A percentile compares a stretch with the other conserved stretches of the same genome.
Conservation (phyloP, 1,139 yeast genomes). For the Pichia sp. region DNA sequence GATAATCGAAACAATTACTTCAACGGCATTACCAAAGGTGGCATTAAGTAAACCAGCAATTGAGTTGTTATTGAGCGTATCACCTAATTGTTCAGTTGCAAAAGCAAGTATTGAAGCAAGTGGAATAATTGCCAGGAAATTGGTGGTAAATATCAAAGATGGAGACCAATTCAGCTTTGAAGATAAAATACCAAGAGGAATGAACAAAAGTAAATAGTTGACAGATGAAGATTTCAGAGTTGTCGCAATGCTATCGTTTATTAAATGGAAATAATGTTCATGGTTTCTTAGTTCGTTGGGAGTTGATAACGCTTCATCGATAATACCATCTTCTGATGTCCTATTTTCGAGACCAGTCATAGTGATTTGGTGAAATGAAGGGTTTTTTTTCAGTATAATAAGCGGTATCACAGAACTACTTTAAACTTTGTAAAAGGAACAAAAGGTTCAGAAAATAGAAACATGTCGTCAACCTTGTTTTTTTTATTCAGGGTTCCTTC, state of each 20-base stretch:
- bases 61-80: constrained; percentile 70
- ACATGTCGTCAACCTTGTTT: no score
- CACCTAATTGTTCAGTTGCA: constrained; percentile 90
- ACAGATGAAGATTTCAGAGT: constrained; percentile 58
- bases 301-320: no score
- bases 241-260: constrained; percentile 20
- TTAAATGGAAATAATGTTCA: no score
- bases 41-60: constrained; percentile 91
- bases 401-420: no score
- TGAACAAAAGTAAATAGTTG: constrained; percentile 68
- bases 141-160: constrained; percentile 55
- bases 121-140: constrained; percentile 88
- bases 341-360: no score
- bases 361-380: no score
- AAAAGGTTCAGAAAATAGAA: no score
- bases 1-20: constrained; percentile 85
- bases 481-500: no score
- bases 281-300: no score
- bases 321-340: no score
- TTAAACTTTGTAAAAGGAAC: no score
- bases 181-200: constrained; percentile 78
- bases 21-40: constrained; percentile 92
- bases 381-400: no score
- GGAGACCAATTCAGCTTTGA: constrained; percentile 55
- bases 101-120: constrained; percentile 82